Percentiles rank a stretch among this genome's conserved stretches.
phyloP scores from a whole-genome alignment of 306 rosid genomes.

The Castanea sativa region DNA sequence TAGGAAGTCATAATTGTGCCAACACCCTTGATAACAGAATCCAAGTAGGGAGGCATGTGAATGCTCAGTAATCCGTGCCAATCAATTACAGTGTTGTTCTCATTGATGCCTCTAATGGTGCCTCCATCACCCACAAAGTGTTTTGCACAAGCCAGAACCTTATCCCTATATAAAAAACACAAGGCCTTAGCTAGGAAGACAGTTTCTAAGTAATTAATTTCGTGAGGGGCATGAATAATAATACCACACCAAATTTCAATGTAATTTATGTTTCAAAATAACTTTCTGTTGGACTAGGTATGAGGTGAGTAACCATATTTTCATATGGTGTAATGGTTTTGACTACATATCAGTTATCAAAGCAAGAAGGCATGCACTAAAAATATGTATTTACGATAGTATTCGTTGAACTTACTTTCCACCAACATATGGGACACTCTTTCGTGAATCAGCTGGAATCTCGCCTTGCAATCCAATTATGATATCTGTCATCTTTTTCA shows the following conservation, averaged over 20 bases:
- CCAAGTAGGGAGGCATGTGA: slow-evolving; percentile 77
- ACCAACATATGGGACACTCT: slow-evolving; percentile 80
- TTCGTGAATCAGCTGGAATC: slow-evolving; percentile 50
- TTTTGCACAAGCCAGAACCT: slow-evolving; percentile 96
- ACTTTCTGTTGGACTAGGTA: no score
- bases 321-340: no score
- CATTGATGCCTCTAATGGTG: slow-evolving; percentile 78
- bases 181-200: neutral
- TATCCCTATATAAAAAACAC: slow-evolving; percentile 46
- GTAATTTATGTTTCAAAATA: no score
- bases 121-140: slow-evolving; percentile 96
- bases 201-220: no score
- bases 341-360: neutral
- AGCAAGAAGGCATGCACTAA: neutral
- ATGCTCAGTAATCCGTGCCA: slow-evolving; percentile 56
- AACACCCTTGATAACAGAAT: slow-evolving; percentile 68
- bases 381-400: no score
- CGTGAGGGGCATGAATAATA: no score
- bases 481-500: slow-evolving; percentile 81
- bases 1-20: slow-evolving; percentile 74
- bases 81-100: slow-evolving; percentile 67
- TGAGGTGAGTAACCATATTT: no score
- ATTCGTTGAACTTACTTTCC: slow-evolving; percentile 69
- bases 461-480: slow-evolving; percentile 97
- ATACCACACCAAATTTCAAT: no score